A percentile compares a stretch with the other conserved stretches of the same genome.
These are phyloP conservation scores for Senecio squalidus DNA, from an alignment of 140 eudicot genomes.

Conservation along the genomic window DNA sequence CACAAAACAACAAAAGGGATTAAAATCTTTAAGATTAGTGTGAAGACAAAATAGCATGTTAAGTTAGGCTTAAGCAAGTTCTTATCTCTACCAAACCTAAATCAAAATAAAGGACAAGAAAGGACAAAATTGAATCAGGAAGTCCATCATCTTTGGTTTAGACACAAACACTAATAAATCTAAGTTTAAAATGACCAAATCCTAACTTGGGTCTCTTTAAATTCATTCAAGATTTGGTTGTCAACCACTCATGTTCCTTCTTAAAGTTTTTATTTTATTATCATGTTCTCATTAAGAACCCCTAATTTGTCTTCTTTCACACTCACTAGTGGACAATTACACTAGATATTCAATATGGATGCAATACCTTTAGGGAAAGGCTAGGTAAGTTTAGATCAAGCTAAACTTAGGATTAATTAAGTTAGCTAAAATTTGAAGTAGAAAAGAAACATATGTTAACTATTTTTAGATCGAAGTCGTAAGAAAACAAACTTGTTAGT, in stretches of 20 bases:
- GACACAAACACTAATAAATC: constrained; percentile 37
- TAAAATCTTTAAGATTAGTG: constrained; percentile 7
- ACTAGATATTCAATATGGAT: constrained; percentile 15
- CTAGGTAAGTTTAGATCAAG: constrained; percentile 8
- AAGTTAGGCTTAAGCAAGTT: constrained; percentile 37
- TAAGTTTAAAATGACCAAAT: constrained; percentile 32
- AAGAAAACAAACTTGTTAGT: constrained; percentile 1
- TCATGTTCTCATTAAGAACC: constrained; percentile 17
- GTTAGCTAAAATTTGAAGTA: not conserved
- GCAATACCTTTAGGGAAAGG: constrained; percentile 1
- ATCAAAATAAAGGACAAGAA: constrained; percentile 35
- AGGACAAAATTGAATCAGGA: constrained; percentile 30
- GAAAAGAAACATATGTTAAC: not conserved
- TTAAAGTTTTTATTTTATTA: constrained; percentile 20
- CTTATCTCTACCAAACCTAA: constrained; percentile 37
- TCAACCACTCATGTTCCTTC: constrained; percentile 37
- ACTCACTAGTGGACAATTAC: constrained; percentile 25
- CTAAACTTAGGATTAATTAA: not conserved
- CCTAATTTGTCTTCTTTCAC: constrained; percentile 28
- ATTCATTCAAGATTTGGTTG: constrained; percentile 33
- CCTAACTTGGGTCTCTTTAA: constrained; percentile 39
- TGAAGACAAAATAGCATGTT: constrained; percentile 35
- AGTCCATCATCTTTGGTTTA: constrained; percentile 38
- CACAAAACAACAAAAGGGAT: constrained; percentile 25
- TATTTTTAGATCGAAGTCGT: not conserved